Evolutionary conservation across 805 yeast genomes (phyloP), one percentile per base, ranked within the genome.

Genomic region (Yamadazyma laniorum): DNA sequence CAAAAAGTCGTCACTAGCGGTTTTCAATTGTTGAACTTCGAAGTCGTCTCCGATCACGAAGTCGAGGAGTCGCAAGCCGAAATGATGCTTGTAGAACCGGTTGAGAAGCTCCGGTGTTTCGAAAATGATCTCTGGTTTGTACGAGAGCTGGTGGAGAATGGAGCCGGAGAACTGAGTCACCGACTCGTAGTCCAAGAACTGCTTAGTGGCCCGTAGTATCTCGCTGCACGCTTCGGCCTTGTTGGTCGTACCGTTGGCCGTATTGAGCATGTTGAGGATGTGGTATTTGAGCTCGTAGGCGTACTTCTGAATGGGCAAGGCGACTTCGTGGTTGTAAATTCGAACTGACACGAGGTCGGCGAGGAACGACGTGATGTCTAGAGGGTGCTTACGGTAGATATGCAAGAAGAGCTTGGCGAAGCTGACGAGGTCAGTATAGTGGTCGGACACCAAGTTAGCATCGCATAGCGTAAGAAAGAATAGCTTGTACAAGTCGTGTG

Each of bases 401-500:
- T 5, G 5, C 11, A 12, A 28, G n/a, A 35, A 17, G 6, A 37
- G 27, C 12, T 13, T 19, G 15, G 37, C 23, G 26, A 43, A 43
- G 17, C 35, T 37, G 4, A 21, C n/a, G 5, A 43, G 12, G 4
- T 32, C 29, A 4, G 16, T 13, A 32, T 35, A 35, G 17, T 34
- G 53, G 19, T 37, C n/a, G 33, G 50, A 46, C 36, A 54, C 55
- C 23, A 55, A 42, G 43, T 58, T 58, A 38, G 50, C 63, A 45
- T 66, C 72, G 14, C 57, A 50, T 16, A 53, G 28, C 1, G 52
- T 39, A 12, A 42, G 38, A 23, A 51, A 33, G 27, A 55, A 42
- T 1, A 55, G 29, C 21, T 22, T 18, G 30, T 14, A 28, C 23
- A 21, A 21, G 2, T n/a, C 14, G 12, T 11, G 9, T 3, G 14